These are phyloP conservation scores for Phyllachora maydis DNA, from an alignment of 2,329 filamentous ascomycete genomes.

Conservation along the genomic window DNA sequence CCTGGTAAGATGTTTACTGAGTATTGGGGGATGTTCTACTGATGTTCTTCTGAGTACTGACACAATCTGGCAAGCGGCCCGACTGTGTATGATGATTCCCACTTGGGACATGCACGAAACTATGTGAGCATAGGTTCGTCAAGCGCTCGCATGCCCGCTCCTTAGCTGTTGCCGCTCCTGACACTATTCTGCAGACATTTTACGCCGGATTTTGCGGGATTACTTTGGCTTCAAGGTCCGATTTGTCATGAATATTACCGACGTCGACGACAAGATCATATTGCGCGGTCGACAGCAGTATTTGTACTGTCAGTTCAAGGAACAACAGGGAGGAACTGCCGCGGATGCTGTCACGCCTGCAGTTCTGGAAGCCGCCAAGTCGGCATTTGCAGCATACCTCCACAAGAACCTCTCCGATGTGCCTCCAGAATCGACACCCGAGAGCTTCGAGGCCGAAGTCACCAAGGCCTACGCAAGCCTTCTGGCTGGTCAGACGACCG, in stretches of 20 bases:
- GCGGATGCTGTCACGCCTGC: too few species aligned
- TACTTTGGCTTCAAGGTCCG: conserved; percentile 69
- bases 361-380: conserved; percentile 20
- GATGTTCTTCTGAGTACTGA: too few species aligned
- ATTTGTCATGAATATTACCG: conserved; percentile 89
- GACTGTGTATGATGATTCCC: conserved; percentile 61
- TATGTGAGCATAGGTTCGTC: too few species aligned
- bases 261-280: conserved; percentile 34
- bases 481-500: conserved; percentile 34
- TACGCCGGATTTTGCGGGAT: conserved; percentile 61
- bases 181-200: conserved; percentile 71
- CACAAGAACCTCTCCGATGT: conserved; percentile 32
- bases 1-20: too few species aligned
- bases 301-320: conserved; percentile 57
- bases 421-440: conserved; percentile 15
- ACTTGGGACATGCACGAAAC: conserved; percentile 67
- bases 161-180: too few species aligned
- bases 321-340: too few species aligned
- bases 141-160: too few species aligned
- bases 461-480: conserved; percentile 34
- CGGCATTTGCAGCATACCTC: conserved; percentile 35
- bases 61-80: too few species aligned
- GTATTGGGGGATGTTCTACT: too few species aligned
- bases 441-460: too few species aligned
- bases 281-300: conserved; percentile 54